Conservation (phyloP, 116 monocot genomes). For the Thalassia testudinum region DNA sequence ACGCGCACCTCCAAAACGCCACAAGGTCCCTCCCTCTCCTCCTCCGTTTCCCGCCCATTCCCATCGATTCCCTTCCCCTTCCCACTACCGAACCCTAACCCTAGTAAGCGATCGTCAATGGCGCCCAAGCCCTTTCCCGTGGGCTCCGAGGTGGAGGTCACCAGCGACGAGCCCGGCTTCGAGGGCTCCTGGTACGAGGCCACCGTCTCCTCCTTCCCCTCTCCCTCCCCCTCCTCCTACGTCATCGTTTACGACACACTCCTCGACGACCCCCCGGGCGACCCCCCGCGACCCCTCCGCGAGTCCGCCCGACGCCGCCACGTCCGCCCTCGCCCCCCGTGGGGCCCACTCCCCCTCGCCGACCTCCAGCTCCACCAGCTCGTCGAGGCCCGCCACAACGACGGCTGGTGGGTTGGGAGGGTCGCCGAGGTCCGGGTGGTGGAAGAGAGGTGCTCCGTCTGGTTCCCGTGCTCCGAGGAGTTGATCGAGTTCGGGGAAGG, state of each 20-base stretch:
- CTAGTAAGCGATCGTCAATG: too few relatives aligned
- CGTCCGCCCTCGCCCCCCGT: background rate
- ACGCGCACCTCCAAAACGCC: too few relatives aligned
- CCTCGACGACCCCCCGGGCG: background rate
- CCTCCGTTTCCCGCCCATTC: too few relatives aligned
- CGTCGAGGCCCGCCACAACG: conserved; percentile 4
- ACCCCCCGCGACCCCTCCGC: background rate
- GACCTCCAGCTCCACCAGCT: background rate
- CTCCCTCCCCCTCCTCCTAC: background rate
- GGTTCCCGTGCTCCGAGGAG: conserved; percentile 1
- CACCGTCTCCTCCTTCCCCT: background rate
- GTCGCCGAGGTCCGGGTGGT: background rate
- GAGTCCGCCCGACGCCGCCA: background rate
- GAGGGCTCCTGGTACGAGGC: conserved; percentile 4
- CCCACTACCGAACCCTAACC: too few relatives aligned
- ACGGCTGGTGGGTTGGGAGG: conserved; percentile 3
- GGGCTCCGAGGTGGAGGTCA: background rate
- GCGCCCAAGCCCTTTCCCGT: background rate
- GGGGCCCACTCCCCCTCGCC: background rate
- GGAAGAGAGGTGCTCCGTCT: background rate
- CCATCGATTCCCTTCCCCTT: too few relatives aligned
- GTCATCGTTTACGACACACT: conserved; percentile 1
- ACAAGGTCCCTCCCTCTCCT: too few relatives aligned
- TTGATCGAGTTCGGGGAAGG: background rate
- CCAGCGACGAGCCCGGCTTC: background rate